Evolutionary conservation across 345 rosid genomes (phyloP).

Genomic region (Litchi chinensis): DNA sequence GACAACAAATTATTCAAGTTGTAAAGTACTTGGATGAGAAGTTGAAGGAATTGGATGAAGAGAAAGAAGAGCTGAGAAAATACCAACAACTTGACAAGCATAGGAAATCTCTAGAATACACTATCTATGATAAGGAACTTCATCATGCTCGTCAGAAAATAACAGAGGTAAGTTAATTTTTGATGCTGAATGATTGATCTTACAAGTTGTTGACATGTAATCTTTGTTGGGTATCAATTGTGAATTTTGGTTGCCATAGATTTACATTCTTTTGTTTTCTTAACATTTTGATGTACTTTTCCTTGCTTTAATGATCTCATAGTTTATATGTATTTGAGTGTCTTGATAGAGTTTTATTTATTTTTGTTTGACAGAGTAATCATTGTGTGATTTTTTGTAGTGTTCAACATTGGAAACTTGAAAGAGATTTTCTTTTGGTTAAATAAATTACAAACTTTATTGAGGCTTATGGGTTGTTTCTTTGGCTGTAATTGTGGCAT

Average conservation of each 20-base stretch:
- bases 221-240: not conserved
- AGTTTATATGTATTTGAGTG: not conserved
- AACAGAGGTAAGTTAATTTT: constrained; percentile 61
- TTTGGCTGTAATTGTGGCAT: not conserved
- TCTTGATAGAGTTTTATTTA: not conserved
- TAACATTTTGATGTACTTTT: not conserved
- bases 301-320: not conserved
- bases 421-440: not conserved
- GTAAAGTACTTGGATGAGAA: constrained; percentile 96
- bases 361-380: not conserved
- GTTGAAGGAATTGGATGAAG: constrained; percentile 91
- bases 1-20: constrained; percentile 97
- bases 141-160: constrained; percentile 76
- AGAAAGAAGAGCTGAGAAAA: constrained; percentile 93
- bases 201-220: not conserved
- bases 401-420: not conserved
- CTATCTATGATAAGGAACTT: constrained; percentile 94
- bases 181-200: not conserved
- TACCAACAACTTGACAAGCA: constrained; percentile 98
- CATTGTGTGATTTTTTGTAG: not conserved
- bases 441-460: constrained; percentile 10
- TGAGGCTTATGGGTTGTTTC: not conserved
- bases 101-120: constrained; percentile 91
- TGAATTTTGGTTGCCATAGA: not conserved
- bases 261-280: not conserved